Evolutionary conservation across 331 rosid genomes (phyloP).

Genomic region (Stylosanthes scabra): DNA sequence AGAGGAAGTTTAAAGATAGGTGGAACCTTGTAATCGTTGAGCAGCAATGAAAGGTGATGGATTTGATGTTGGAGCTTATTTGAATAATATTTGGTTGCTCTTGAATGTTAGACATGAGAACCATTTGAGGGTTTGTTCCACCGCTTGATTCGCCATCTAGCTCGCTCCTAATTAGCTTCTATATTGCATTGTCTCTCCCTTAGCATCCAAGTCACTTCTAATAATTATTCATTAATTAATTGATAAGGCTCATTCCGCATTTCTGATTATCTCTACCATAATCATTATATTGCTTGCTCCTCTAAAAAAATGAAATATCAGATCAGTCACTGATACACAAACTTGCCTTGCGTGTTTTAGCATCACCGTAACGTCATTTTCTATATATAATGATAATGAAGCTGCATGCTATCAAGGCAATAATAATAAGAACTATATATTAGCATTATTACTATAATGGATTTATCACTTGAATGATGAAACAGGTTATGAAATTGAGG

Average conservation of each 20-base stretch:
- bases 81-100: slow-evolving; percentile 2
- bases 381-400: too few species aligned
- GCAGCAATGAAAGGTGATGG: slow-evolving; percentile 40
- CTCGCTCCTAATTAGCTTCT: not conserved
- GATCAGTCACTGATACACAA: too few species aligned
- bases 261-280: not conserved
- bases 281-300: not conserved
- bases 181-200: not conserved
- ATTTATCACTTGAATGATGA: too few species aligned
- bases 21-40: slow-evolving; percentile 28
- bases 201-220: slow-evolving; percentile 23
- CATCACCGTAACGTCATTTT: slow-evolving; percentile 44
- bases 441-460: too few species aligned
- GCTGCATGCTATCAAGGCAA: too few species aligned
- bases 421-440: too few species aligned
- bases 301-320: slow-evolving; percentile 14
- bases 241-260: not conserved
- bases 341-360: slow-evolving; percentile 44
- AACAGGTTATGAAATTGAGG: too few species aligned
- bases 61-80: slow-evolving; percentile 51
- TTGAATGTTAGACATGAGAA: slow-evolving; percentile 44
- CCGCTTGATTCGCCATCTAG: slow-evolving; percentile 28
- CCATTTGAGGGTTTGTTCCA: slow-evolving; percentile 49
- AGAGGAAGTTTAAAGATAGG: slow-evolving; percentile 28
- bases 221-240: not conserved